Evolutionary conservation across 169 alveolate genomes (phyloP).

Genomic region (Babesia caballi): DNA sequence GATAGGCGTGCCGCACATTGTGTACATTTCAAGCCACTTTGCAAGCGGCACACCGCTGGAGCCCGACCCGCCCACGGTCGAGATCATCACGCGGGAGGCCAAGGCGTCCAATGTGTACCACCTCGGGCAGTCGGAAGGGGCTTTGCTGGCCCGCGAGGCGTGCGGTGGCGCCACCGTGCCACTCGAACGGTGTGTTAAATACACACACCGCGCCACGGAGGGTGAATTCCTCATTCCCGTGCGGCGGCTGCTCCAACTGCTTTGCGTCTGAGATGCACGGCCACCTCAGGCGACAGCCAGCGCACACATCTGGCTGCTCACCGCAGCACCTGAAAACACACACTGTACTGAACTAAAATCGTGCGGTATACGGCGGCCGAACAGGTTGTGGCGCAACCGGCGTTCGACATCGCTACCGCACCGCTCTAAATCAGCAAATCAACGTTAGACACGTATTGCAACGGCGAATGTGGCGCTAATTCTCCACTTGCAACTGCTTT

Average conservation of each 20-base stretch:
- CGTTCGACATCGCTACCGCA: no score
- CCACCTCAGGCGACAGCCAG: not conserved
- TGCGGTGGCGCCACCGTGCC: not conserved
- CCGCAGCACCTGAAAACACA: not conserved
- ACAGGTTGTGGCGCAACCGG: no score
- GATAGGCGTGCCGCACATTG: constrained; percentile 57
- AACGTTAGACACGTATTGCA: no score
- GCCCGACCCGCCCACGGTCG: not conserved
- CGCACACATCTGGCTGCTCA: not conserved
- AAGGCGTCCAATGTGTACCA: constrained; percentile 43
- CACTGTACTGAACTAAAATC: no score
- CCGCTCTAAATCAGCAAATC: no score
- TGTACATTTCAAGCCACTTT: not conserved
- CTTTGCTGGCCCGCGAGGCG: not conserved
- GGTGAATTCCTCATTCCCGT: constrained; percentile 18
- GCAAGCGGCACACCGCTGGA: not conserved
- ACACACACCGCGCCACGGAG: constrained; percentile 7
- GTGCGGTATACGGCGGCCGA: no score
- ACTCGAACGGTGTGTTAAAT: not conserved
- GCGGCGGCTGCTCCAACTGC: constrained; percentile 16
- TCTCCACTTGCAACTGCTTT: no score
- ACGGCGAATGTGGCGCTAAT: no score
- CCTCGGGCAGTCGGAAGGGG: constrained; percentile 21
- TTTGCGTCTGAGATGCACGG: constrained; percentile 1
- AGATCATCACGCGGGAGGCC: not conserved